These are phyloP conservation scores for Tetrapisispora iriomotensis DNA, from an alignment of 805 yeast genomes.

Conservation along the genomic window DNA sequence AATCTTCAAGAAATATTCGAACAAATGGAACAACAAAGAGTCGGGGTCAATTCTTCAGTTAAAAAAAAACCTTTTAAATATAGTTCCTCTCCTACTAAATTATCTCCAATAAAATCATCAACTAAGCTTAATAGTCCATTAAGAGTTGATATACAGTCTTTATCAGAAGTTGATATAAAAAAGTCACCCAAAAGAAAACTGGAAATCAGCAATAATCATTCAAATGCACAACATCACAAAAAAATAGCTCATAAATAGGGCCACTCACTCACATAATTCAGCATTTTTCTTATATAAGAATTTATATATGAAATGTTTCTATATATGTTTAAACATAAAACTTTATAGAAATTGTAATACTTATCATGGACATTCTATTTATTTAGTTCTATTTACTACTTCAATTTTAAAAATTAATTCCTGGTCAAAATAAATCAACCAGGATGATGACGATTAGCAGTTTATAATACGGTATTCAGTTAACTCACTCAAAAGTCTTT, in stretches of 20 bases:
- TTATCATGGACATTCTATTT: background rate
- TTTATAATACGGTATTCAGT: conserved; percentile 44
- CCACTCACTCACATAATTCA: no score
- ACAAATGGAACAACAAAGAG: conserved; percentile 4
- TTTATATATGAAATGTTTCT: background rate
- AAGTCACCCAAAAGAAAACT: background rate
- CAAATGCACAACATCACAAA: background rate
- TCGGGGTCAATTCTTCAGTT: background rate
- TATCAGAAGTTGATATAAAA: background rate
- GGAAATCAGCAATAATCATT: background rate
- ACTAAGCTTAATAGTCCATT: background rate
- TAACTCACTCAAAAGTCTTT: conserved; percentile 35
- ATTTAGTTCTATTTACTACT: no score
- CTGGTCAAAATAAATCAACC: background rate
- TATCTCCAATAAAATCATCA: background rate
- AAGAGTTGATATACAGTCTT: background rate
- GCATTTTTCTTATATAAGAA: no score
- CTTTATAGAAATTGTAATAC: background rate
- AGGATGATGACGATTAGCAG: conserved; percentile 14
- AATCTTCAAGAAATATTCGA: conserved; percentile 3
- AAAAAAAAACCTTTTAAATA: conserved; percentile 5
- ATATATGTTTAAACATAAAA: background rate
- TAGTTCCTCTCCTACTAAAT: conserved; percentile 1
- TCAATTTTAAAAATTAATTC: background rate
- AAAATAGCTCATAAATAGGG: background rate